These are phyloP conservation scores for Chalciporus chontae DNA, from an alignment of 768 basidiomycete genomes.

Conservation along the genomic window DNA sequence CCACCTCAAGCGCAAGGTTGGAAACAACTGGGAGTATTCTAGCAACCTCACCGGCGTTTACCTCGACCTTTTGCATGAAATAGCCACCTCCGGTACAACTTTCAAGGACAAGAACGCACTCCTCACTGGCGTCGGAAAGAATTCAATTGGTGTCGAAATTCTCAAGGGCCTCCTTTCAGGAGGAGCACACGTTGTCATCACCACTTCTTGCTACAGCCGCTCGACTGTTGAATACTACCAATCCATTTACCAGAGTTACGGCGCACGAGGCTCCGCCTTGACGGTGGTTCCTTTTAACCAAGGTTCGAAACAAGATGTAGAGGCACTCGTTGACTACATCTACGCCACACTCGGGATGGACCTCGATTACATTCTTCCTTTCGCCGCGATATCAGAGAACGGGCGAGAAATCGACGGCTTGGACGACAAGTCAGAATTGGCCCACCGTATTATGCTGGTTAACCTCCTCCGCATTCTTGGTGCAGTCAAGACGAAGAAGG, in stretches of 20 bases:
- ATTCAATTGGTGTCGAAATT: conserved; percentile 96
- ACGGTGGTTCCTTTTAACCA: conserved; percentile 99
- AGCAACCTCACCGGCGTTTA: conserved; percentile 95
- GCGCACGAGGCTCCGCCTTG: conserved; percentile 92
- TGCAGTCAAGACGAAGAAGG: conserved; percentile 98
- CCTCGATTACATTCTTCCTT: conserved; percentile 97
- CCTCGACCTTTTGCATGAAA: conserved; percentile 95
- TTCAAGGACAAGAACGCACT: conserved; percentile 99
- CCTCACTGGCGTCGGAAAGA: conserved; percentile 96
- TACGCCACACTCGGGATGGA: conserved; percentile 94
- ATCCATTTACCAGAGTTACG: conserved; percentile 92
- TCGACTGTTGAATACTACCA: conserved; percentile 98
- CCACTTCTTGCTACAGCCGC: conserved; percentile 95
- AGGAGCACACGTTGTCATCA: conserved; percentile 94
- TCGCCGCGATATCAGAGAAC: conserved; percentile 98
- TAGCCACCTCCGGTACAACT: conserved; percentile 96
- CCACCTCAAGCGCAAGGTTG: conserved; percentile 96
- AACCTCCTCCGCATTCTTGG: conserved; percentile 95
- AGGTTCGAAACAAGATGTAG: conserved; percentile 97
- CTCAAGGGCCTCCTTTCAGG: conserved; percentile 95
- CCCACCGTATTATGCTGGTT: conserved; percentile 98
- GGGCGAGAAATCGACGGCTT: conserved; percentile 97
- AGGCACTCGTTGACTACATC: conserved; percentile 97
- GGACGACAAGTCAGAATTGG: conserved; percentile 96
- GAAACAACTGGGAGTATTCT: conserved; percentile 93